Evolutionary conservation across 2,329 filamentous ascomycete species (phyloP), one percentile per base, ranked within the genome.

Genomic region (Seiridium unicorne): DNA sequence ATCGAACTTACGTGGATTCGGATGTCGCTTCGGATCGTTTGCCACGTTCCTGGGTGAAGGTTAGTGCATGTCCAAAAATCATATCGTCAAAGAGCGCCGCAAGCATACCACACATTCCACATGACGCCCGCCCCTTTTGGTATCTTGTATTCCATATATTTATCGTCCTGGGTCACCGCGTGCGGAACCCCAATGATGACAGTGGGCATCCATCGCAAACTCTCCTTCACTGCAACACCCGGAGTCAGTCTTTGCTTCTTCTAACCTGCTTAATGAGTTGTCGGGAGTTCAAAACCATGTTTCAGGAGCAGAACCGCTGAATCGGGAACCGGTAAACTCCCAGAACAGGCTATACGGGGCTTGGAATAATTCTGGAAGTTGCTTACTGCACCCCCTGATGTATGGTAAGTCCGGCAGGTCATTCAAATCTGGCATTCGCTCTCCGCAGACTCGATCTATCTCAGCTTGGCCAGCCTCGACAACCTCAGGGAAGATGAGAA

Each of bases 361-460:
- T 26, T 26, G 18, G 2, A 26, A 26, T 26, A 26, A 26, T 2
- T 26, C 18, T 26, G 18, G 18, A 26, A 26, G 18, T 26, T 26
- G 18, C 18, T 26, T 26, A 26, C 18, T 70, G 32, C 80, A 80
- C 1, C 81, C 82, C 13, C 82, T 74, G 5, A 84, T 74, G 1
- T 78, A 82, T 1, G 81, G 82, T n/a, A 86, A 69, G 10, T 77
- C 69, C 3, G 77, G 70, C 66, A 77, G 79, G 63, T 85, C 81
- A 8, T 74, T 69, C 46, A 80, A 73, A n/a, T 66, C 76, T 0
- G 83, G 82, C 70, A 84, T 75, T 31, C 79, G 75, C 55, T 81
- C 76, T 11, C 81, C 82, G 55, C 80, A 81, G 1, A 84, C 79
- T 5, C 74, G 69, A 64, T 86, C 83, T n/a, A 86, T 73, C 68